Percentiles rank a stretch among this genome's conserved stretches.
Evolutionary conservation across 306 rosid genomes (phyloP).

Genomic region (Neltuma alba): DNA sequence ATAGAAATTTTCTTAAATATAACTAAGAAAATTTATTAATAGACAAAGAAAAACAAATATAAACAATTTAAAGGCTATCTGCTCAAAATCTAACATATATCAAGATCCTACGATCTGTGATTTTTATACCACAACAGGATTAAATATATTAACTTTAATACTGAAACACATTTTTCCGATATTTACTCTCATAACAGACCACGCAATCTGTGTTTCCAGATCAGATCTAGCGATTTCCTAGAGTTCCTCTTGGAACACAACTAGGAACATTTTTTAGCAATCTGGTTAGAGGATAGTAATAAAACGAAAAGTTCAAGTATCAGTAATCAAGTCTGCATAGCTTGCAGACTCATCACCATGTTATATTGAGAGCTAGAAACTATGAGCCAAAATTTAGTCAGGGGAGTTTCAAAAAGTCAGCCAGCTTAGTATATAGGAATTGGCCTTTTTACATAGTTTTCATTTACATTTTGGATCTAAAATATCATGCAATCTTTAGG

Average conservation of each 20-base stretch:
- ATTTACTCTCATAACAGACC: not conserved
- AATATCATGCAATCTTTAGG: not conserved
- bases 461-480: not conserved
- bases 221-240: not conserved
- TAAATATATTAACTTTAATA: not conserved
- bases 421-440: not conserved
- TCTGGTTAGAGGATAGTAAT: not conserved
- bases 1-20: not conserved
- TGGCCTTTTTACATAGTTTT: not conserved
- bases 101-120: not conserved
- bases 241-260: not conserved
- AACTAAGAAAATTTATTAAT: not conserved
- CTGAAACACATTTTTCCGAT: not conserved
- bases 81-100: slow-evolving; percentile 10
- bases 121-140: not conserved
- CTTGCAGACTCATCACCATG: not conserved
- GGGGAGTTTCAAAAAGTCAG: not conserved
- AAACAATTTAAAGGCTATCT: not conserved
- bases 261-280: not conserved
- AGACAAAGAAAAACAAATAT: not conserved
- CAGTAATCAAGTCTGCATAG: not conserved
- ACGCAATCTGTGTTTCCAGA: not conserved
- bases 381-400: not conserved
- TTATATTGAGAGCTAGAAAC: not conserved
- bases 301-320: not conserved